These are phyloP conservation scores for Sungouiozyma ichnusensis DNA, from an alignment of 805 yeast genomes.

Conservation along the genomic window DNA sequence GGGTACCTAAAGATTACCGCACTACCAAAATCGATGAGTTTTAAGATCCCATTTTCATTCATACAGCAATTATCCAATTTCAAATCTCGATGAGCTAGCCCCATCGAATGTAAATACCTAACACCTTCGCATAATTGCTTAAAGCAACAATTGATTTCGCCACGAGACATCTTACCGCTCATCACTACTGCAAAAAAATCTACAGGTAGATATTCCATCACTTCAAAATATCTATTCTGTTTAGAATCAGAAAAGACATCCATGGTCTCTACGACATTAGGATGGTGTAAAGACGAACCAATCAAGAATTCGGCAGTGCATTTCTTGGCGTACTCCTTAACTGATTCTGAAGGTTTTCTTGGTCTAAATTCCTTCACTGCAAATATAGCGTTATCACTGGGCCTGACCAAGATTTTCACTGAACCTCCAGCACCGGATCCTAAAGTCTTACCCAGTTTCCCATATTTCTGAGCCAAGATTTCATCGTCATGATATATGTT, in stretches of 20 bases:
- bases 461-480: conserved; percentile 47
- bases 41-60: conserved; percentile 59
- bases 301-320: conserved; percentile 80
- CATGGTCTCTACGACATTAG: conserved; percentile 67
- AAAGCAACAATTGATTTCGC: conserved; percentile 71
- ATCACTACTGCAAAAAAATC: conserved; percentile 80
- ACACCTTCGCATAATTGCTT: conserved; percentile 67
- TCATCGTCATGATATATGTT: conserved; percentile 41
- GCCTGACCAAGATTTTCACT: conserved; percentile 59
- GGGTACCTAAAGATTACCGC: conserved; percentile 77
- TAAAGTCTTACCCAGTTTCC: conserved; percentile 58
- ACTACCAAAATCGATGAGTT: conserved; percentile 73
- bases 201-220: conserved; percentile 77
- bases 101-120: conserved; percentile 60
- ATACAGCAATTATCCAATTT: conserved; percentile 78
- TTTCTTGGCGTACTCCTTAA: conserved; percentile 70
- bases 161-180: conserved; percentile 73
- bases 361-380: conserved; percentile 78
- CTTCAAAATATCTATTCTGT: conserved; percentile 60
- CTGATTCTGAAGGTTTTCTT: conserved; percentile 53
- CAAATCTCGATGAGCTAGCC: conserved; percentile 73
- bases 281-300: conserved; percentile 71
- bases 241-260: conserved; percentile 49
- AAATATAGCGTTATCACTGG: conserved; percentile 55
- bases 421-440: conserved; percentile 88